Evolutionary conservation across 805 yeast species (phyloP).

Genomic region (Maudiozyma saulgeensis): DNA sequence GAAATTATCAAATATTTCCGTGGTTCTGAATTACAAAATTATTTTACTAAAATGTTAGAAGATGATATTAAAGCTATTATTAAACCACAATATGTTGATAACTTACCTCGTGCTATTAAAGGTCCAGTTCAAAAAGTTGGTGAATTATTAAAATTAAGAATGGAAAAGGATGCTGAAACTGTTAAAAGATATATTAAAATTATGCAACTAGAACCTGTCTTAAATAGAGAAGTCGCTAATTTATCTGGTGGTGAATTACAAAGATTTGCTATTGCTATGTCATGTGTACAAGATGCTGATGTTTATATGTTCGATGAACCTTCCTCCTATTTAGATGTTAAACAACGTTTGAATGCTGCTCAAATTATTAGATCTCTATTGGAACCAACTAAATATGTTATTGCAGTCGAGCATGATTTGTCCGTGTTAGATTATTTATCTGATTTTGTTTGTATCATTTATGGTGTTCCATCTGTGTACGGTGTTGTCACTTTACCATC

Average conservation of each 20-base stretch:
- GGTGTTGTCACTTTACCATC: conserved; percentile 97
- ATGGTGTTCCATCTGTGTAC: conserved; percentile 97
- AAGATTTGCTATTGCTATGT: conserved; percentile 96
- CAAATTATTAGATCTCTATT: conserved; percentile 81
- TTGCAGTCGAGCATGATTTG: conserved; percentile 97
- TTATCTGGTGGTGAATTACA: conserved; percentile 98
- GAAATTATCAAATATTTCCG: conserved; percentile 85
- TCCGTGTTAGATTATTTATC: conserved; percentile 95
- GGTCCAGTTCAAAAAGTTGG: conserved; percentile 84
- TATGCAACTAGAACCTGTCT: conserved; percentile 65
- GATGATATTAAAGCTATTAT: conserved; percentile 93
- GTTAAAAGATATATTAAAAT: conserved; percentile 57
- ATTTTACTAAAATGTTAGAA: conserved; percentile 86
- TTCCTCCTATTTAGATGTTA: conserved; percentile 94
- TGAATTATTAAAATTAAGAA: conserved; percentile 64
- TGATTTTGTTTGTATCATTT: conserved; percentile 90
- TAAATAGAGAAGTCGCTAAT: conserved; percentile 80
- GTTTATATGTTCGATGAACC: conserved; percentile 99
- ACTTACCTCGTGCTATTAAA: conserved; percentile 91
- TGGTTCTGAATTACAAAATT: conserved; percentile 95
- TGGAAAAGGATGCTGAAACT: conserved; percentile 54
- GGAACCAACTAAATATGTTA: conserved; percentile 69
- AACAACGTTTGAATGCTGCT: conserved; percentile 97
- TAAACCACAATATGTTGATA: conserved; percentile 98
- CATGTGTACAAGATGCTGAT: conserved; percentile 88